Evolutionary conservation across 208 protist genomes (phyloP).

Genomic region (Crithidia bombi): DNA sequence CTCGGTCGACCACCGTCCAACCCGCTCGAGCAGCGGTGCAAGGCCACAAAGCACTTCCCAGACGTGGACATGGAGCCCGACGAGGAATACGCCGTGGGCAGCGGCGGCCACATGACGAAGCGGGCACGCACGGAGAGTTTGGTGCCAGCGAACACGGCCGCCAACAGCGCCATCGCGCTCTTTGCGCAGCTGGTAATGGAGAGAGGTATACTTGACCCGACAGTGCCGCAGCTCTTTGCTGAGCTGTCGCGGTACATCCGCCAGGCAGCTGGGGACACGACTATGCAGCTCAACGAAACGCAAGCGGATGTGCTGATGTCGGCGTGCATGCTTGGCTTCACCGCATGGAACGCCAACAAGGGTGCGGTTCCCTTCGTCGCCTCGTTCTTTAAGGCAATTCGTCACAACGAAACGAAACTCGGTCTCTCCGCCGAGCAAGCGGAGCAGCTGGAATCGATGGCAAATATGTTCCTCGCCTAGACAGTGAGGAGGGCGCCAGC

Average conservation of each 20-base stretch:
- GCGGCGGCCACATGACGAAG: slow-evolving; percentile 37
- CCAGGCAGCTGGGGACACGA: slow-evolving; percentile 37
- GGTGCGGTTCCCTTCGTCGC: slow-evolving; percentile 56
- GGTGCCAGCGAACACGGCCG: slow-evolving; percentile 51
- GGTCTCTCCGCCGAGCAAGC: slow-evolving; percentile 55
- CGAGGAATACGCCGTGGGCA: slow-evolving; percentile 40
- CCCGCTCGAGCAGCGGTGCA: slow-evolving; percentile 65
- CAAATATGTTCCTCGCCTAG: slow-evolving; percentile 58
- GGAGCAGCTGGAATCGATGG: slow-evolving; percentile 73
- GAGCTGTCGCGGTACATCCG: slow-evolving; percentile 71
- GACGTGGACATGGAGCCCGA: slow-evolving; percentile 76
- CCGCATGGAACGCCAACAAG: slow-evolving; percentile 78
- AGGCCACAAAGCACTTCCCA: slow-evolving; percentile 76
- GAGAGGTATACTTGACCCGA: slow-evolving; percentile 76
- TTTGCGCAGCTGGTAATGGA: slow-evolving; percentile 81
- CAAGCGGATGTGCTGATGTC: slow-evolving; percentile 73
- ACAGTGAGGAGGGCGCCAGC: no score
- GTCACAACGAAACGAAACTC: slow-evolving; percentile 53
- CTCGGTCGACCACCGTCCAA: slow-evolving; percentile 50
- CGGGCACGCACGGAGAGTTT: slow-evolving; percentile 54
- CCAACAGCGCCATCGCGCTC: slow-evolving; percentile 63
- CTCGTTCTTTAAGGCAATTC: slow-evolving; percentile 72
- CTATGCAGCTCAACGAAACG: slow-evolving; percentile 45
- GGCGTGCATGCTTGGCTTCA: slow-evolving; percentile 78
- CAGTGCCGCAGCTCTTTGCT: slow-evolving; percentile 51